Base-by-base conservation (phyloP, 768 basidiomycete species). In the Boletus pseudo-olivaceus region DNA sequence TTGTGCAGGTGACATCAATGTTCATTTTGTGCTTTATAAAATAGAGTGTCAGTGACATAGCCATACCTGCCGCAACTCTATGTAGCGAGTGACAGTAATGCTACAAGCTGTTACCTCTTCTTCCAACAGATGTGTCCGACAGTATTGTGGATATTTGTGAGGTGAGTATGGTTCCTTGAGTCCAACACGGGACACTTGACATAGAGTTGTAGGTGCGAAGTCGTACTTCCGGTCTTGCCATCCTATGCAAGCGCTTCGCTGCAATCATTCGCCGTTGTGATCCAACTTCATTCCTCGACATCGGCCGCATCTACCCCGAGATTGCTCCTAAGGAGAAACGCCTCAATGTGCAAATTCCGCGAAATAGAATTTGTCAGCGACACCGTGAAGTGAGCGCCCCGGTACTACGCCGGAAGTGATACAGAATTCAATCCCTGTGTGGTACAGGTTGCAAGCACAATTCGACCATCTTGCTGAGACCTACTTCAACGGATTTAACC, bases 311-410 rank as follows among this genome's bases (percentile, higher is more conserved):
- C 17, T 90, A 83, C 64, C 82, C 82, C 8, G 97, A 99, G 59
- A 81, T 98, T 20, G 82, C 83, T 0, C 88, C 88, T 0, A 83
- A 96, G 68, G 97, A 99, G 75, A 91, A 88, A 68, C 82, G 90
- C 29, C 82, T 99, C 45, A 94, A 99, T 62, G 87, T 89, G 75
- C 95, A 97, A 94, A 69, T 95, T 99, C 75, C 81, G 87, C 23
- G 95, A 94, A 70, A 82, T 88, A 74, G 96, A 98, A 64, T 98
- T 95, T 70, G 92, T 91, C 19, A 86, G 80, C 61, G 97, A 98
- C 66, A 77, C 98, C 40, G 76, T 81, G 60, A 94, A 89, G 95
- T 95, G 64, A 53, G 87, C 74, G 14, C 12, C 19, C 19, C n/a
- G 15, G n/a, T n/a, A n/a, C n/a, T 26, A n/a, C 27, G 33, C 29